Evolutionary conservation across 352 stramenopile species (phyloP), one percentile per base, ranked within the genome.

Genomic region (Phytophthora pluvialis): DNA sequence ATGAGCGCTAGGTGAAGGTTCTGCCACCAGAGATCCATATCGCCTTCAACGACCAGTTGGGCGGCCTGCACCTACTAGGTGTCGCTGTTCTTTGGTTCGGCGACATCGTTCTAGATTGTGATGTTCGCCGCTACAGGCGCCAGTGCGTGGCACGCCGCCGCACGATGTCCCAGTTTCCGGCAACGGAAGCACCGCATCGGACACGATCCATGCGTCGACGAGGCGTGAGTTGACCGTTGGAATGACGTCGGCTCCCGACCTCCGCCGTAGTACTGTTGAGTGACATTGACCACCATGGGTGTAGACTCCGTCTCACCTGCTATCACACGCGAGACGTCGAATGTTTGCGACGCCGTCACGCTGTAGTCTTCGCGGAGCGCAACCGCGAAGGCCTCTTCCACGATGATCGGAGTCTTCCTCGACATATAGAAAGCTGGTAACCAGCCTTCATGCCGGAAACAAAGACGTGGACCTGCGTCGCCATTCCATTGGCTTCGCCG

Each of bases 391-490:
- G 64, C 58, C 2, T 72, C 64, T 42, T 60, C 50, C 0, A 68
- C 16, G 3, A 49, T 64, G 4, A 0, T 11, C 3, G 50, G 57
- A 0, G 45, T 26, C 39, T 61, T 58, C 33, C 50, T 31, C 3
- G 56, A 57, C 26, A 67, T 15, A 12, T 68, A 52, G 45, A 67
- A 59, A 13, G 49, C 31, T 61, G 45, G 26, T 62, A 60, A 0
- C 42, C 49, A 39, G 46, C 48, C 39, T 58, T 72, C 55, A 62
- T n/a, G n/a, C n/a, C n/a, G n/a, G n/a, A n/a, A n/a, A n/a, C n/a
- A n/a, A n/a, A n/a, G n/a, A n/a, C n/a, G n/a, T n/a, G 21, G 29
- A 72, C 57, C 21, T 70, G 46, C 0, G 56, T 70, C 11, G 40
- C 33, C 66, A 47, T n/a, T n/a, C n/a, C n/a, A n/a, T n/a, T n/a